These are phyloP conservation scores for Peniophora sp. DNA, from an alignment of 1,284 basidiomycete genomes.

Conservation along the genomic window DNA sequence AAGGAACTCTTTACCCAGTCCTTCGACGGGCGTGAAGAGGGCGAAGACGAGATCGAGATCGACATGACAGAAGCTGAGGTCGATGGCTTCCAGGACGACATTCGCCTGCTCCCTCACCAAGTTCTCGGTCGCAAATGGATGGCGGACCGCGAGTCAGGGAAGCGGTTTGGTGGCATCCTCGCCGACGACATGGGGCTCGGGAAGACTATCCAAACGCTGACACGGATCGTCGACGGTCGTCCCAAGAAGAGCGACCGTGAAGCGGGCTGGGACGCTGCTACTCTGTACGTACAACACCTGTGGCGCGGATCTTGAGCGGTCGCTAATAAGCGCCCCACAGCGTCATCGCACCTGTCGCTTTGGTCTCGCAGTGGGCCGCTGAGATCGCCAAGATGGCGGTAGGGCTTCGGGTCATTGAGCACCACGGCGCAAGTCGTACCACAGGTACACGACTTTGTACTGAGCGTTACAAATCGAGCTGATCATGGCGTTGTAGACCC, in stretches of 20 bases:
- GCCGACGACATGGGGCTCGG: constrained; percentile 92
- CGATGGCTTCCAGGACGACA: constrained; percentile 62
- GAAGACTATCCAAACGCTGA: constrained; percentile 89
- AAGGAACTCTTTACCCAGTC: constrained; percentile 26
- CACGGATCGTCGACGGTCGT: constrained; percentile 73
- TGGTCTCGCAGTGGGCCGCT: constrained; percentile 88
- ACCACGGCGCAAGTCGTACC: constrained; percentile 73
- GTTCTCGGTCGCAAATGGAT: constrained; percentile 84
- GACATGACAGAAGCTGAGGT: constrained; percentile 53
- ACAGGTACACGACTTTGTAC: constrained; percentile 39
- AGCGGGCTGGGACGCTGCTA: constrained; percentile 64
- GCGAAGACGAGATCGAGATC: constrained; percentile 24
- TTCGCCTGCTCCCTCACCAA: constrained; percentile 81
- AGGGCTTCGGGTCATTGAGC: constrained; percentile 65
- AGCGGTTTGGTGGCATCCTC: constrained; percentile 80
- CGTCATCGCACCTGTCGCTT: constrained; percentile 75
- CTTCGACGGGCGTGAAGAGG: constrained; percentile 36
- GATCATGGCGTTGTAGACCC: constrained; percentile 41
- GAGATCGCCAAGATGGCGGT: constrained; percentile 79
- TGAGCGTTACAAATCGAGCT: background rate
- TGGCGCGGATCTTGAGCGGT: constrained; percentile 2
- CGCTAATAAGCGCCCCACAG: constrained; percentile 30
- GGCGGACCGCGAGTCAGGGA: constrained; percentile 73
- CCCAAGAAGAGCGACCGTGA: constrained; percentile 61
- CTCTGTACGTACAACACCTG: constrained; percentile 47